These are phyloP conservation scores for Calonectria naviculata DNA, from an alignment of 2,329 filamentous ascomycete species.

Conservation along the genomic window DNA sequence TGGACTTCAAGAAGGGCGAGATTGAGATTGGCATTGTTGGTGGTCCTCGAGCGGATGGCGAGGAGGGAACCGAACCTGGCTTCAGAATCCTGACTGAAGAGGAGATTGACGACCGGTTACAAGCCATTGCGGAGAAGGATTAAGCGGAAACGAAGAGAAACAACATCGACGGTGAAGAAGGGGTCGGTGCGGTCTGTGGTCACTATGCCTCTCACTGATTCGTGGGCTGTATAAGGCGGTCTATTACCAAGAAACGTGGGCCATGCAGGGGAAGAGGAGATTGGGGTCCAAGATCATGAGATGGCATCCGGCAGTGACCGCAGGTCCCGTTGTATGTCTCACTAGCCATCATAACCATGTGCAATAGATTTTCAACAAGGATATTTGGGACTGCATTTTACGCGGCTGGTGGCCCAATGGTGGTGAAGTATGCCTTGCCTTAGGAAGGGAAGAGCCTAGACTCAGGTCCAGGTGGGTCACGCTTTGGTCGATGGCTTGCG, in stretches of 20 bases:
- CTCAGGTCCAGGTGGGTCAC: slow-evolving; percentile 30
- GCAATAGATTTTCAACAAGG: slow-evolving; percentile 40
- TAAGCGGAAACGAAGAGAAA: slow-evolving; percentile 58
- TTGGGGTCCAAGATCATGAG: slow-evolving; percentile 30
- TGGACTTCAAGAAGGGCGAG: slow-evolving; percentile 99
- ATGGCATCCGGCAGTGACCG: slow-evolving; percentile 27
- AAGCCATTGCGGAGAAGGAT: slow-evolving; percentile 99
- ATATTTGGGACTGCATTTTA: slow-evolving; percentile 31
- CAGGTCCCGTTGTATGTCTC: slow-evolving; percentile 35
- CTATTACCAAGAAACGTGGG: slow-evolving; percentile 33
- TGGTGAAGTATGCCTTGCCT: slow-evolving; percentile 42
- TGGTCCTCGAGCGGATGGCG: slow-evolving; percentile 83
- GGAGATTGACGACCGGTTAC: slow-evolving; percentile 97
- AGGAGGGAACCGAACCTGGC: slow-evolving; percentile 80
- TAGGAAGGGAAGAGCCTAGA: slow-evolving; percentile 16
- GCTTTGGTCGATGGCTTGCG: slow-evolving; percentile 30
- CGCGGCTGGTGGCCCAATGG: slow-evolving; percentile 41
- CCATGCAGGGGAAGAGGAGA: slow-evolving; percentile 36
- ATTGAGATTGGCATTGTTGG: slow-evolving; percentile 98
- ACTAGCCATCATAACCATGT: slow-evolving; percentile 40
- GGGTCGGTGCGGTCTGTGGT: slow-evolving; percentile 21
- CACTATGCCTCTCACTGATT: slow-evolving; percentile 33
- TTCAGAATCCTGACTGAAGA: slow-evolving; percentile 96
- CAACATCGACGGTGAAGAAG: slow-evolving; percentile 18
- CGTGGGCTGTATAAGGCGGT: slow-evolving; percentile 26